Evolutionary conservation across 257 asterid genomes (phyloP).

Genomic region (Jacaranda copaia): DNA sequence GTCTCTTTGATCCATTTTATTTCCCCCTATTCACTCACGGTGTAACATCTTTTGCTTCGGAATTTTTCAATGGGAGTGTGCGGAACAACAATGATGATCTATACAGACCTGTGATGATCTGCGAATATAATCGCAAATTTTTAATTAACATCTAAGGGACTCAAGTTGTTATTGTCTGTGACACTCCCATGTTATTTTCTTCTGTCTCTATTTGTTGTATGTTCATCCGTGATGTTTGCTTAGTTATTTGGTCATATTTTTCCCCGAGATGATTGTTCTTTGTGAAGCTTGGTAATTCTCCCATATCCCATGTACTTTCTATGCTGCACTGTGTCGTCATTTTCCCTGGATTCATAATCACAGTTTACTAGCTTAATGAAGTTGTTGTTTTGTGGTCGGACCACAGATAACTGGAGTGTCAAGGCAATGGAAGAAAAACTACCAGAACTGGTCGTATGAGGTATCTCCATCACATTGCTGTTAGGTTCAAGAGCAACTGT

Average conservation of each 20-base stretch:
- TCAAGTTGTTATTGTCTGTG: slow-evolving; percentile 37
- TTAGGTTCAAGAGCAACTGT: slow-evolving; percentile 50
- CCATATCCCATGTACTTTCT: not conserved
- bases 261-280: not conserved
- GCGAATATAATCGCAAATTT: slow-evolving; percentile 47
- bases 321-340: not conserved
- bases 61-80: not conserved
- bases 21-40: not conserved
- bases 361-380: not conserved
- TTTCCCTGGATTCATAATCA: not conserved
- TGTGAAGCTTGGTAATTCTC: not conserved
- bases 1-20: not conserved
- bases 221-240: not conserved
- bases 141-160: slow-evolving; percentile 63
- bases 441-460: slow-evolving; percentile 55
- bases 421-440: slow-evolving; percentile 55
- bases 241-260: not conserved
- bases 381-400: not conserved
- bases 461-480: slow-evolving; percentile 44
- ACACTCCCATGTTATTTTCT: not conserved
- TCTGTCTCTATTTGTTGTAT: not conserved
- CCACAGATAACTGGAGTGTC: slow-evolving; percentile 53
- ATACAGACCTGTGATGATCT: slow-evolving; percentile 62
- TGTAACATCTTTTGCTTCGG: not conserved
- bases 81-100: slow-evolving; percentile 38